Evolutionary conservation across 108 stramenopile genomes (phyloP), one percentile per base, ranked within the genome.

Genomic region (Nitzschia inconspicua): DNA sequence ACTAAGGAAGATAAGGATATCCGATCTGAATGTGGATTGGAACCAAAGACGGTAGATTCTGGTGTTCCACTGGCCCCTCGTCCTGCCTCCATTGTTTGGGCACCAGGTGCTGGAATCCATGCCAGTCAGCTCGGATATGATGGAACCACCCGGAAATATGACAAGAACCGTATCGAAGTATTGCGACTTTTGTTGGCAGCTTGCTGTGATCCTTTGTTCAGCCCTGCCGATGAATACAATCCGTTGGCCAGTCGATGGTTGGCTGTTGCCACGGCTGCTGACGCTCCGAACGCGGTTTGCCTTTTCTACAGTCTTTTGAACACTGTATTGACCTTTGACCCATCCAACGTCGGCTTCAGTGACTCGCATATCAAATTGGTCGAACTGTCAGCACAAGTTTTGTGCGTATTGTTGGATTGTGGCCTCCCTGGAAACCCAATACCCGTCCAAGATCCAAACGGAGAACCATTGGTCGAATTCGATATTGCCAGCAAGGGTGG

Each of bases 281-380:
- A 96, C 78, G 89, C 84, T 10, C 98, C 98, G 41, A 96, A 96
- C 66, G 91, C 96, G 4, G 57, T 84, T 9, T 89, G 91, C 48
- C 77, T 98, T 2, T 97, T 98, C 65, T 92, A 89, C 70, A 89
- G 89, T 20, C 75, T 99, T 8, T 52, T 99, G 47, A 97, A 96
- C 55, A 87, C 88, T 4, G 85, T 96, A 27, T 57, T 95, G 25
- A 67, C 65, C 11, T 96, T 94, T 70, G 95, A 97, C 64, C 92
- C 97, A 3, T 44, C 70, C 1, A 47, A 30, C 14, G 44, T 44
- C 16, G 75, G 94, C 27, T 80, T 79, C 29, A 72, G 78, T 18
- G 83, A 76, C 26, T 63, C 77, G 28, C 86, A 86, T 53, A 74
- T 83, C 44, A 79, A 86, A 29, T 48, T 94, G 14, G 87, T 93